Base-by-base conservation (phyloP, 768 basidiomycete species). In the Neoboletus magnificus region DNA sequence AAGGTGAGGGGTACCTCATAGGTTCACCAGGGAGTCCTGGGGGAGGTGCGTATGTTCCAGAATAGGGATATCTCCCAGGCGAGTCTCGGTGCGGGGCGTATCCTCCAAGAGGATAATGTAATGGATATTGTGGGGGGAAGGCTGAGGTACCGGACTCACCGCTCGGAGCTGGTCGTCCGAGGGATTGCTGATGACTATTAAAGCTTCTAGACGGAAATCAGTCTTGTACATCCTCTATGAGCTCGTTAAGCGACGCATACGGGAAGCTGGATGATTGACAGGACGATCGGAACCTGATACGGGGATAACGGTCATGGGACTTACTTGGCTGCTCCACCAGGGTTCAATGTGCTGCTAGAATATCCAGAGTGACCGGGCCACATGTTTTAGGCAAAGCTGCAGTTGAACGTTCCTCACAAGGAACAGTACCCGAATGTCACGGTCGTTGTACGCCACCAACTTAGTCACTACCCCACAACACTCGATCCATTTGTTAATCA, bases 71-170 rank as follows among this genome's bases (percentile, higher is more conserved):
- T 54, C 46, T 46, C 15, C 44, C 30, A 15, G 58, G 40, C 13
- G 56, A 35, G 33, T 45, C 48, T n/a, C 10, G 37, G 36, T 39
- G 33, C 8, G 71, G 65, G 27, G 60, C 64, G 58, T 72, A 68
- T 40, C 63, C 62, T 25, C 52, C 59, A 23, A 63, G 56, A 29
- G 56, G 15, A 58, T 54, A 42, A 40, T 50, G 36, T 27, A 48
- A 25, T 37, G 48, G 22, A 18, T 48, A 47, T 52, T 37, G 55
- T 11, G 44, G 35, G 27, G 49, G 10, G 15, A 42, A 52, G 20
- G 40, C 1, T 15, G 54, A 30, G 4, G 48, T 20, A 12, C n/a
- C 4, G 27, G 22, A 37, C 9, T 1, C 48, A 39, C 20, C 36
- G 22, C 22, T 39, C n/a, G 37, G 29, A 20, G 48, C 48, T 42